These are phyloP conservation scores for Clausena lansium DNA, from an alignment of 345 rosid genomes.

Conservation along the genomic window DNA sequence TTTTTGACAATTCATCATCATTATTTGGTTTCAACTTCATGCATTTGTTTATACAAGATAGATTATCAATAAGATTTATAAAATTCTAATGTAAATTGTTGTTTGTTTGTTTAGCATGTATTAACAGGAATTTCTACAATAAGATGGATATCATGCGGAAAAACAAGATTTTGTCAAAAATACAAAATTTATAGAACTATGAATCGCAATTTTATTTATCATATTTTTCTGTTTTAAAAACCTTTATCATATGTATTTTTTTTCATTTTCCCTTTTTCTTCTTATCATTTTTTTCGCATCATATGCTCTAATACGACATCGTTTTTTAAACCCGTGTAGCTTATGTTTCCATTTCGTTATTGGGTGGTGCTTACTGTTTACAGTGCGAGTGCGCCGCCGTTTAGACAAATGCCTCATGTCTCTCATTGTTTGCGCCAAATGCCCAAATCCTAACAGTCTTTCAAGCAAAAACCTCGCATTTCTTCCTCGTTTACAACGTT, in stretches of 20 bases:
- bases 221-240: neutral
- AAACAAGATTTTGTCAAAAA: no score
- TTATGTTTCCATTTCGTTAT: neutral
- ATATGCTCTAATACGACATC: neutral
- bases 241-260: neutral
- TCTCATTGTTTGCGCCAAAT: slow-evolving; percentile 21
- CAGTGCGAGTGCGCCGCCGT: slow-evolving; percentile 10
- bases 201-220: neutral
- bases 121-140: neutral
- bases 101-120: neutral
- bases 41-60: neutral
- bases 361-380: neutral
- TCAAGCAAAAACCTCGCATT: neutral
- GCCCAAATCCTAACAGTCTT: slow-evolving; percentile 1
- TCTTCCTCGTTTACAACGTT: neutral
- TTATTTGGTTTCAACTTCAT: neutral
- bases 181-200: neutral
- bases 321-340: no score
- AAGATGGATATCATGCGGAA: neutral
- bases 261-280: neutral
- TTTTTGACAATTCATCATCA: no score
- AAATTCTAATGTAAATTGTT: no score
- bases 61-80: no score
- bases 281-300: neutral
- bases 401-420: neutral